Evolutionary conservation across 2,329 filamentous ascomycete genomes (phyloP).

Genomic region (Diaporthe sp.): DNA sequence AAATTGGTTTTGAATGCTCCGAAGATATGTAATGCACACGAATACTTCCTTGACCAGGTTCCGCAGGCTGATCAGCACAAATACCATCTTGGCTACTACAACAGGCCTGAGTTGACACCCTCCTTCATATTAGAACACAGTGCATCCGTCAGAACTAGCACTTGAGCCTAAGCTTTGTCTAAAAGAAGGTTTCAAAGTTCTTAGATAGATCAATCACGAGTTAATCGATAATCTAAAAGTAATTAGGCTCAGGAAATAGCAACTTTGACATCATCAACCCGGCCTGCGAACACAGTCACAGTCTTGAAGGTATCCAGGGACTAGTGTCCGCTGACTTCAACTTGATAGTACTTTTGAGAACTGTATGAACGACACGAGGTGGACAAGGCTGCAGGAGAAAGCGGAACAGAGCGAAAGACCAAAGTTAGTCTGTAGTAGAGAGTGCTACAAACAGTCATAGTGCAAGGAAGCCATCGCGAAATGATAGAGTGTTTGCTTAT

Average conservation of each 20-base stretch:
- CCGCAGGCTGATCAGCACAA: not conserved
- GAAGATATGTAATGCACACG: not conserved
- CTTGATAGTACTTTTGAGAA: not conserved
- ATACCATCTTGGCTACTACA: no score
- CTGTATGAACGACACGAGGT: no score
- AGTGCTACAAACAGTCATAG: no score
- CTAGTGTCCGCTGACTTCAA: no score
- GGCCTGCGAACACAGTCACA: not conserved
- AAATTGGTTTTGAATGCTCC: not conserved
- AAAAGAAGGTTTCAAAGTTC: no score
- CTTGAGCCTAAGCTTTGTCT: no score
- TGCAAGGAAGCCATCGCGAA: not conserved
- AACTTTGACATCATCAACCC: no score
- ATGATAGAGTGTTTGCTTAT: not conserved
- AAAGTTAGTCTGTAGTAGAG: not conserved
- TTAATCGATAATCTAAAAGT: not conserved
- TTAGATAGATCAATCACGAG: no score
- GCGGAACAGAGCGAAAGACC: not conserved
- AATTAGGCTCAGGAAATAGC: no score
- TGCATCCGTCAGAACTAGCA: not conserved
- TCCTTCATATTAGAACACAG: not conserved
- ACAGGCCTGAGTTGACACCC: no score
- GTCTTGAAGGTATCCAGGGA: not conserved
- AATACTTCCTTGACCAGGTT: not conserved
- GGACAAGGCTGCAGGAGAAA: not conserved